Base-by-base conservation (phyloP, 2,329 filamentous ascomycete genomes). In the Fusarium buxicola region DNA sequence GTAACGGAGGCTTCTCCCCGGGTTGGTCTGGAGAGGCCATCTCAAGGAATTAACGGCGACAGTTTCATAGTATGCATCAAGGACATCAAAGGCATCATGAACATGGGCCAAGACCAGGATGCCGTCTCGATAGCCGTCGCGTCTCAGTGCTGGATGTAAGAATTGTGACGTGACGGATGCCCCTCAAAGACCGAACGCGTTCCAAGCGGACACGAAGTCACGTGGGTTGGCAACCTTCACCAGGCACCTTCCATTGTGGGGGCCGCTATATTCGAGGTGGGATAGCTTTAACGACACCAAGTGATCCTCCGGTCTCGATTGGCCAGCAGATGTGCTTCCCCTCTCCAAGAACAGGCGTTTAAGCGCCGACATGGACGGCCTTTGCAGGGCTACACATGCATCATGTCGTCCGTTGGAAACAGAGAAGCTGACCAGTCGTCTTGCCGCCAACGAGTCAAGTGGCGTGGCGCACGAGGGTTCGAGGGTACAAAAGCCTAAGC, bases 321-420 rank as follows among this genome's bases (percentile, higher is more conserved):
- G 69, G 69, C 51, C 49, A 53, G 45, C 51, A 38, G n/a, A 47
- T 48, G 52, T 65, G 57, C 60, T 66, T 60, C 65, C 67, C 69
- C 62, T 65, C 61, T 49, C 60, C 53, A 55, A 57, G 50, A 64
- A 58, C 58, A 65, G 65, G 68, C 60, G 60, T 61, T 65, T 73
- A 73, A 73, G 71, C 71, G 71, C 71, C 71, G 70, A 72, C 65
- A 48, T 65, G 55, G 49, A 69, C 60, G 63, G 57, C 69, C 59
- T 54, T 58, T 58, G 34, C 50, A 47, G 48, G 53, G 58, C 58
- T 48, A 45, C 52, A 66, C 49, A 68, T 69, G 69, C 69, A 71
- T 64, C 58, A 66, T 69, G 60, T 53, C 57, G 60, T 49, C 60
- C 48, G 38, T 68, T 61, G 67, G 59, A 66, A 63, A 62, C 63